Conservation (phyloP, 805 yeast genomes). For the Starmerella kuoi region DNA sequence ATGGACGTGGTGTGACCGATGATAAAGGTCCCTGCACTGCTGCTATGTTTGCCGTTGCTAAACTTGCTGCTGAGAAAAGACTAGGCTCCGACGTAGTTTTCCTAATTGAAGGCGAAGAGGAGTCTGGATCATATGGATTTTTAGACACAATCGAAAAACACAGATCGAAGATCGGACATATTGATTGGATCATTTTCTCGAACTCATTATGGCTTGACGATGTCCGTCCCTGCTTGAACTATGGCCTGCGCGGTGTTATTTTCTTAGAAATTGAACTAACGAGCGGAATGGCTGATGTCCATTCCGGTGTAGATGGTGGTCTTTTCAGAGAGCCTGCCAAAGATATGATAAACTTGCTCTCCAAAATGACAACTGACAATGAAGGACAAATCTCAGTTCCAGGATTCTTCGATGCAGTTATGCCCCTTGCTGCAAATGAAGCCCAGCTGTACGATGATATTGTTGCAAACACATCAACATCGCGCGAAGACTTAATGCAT, state of each 20-base stretch:
- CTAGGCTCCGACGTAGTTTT: slow-evolving; percentile 67
- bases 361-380: slow-evolving; percentile 44
- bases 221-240: slow-evolving; percentile 76
- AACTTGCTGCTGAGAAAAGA: slow-evolving; percentile 39
- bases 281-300: slow-evolving; percentile 75
- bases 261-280: slow-evolving; percentile 61
- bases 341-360: slow-evolving; percentile 63
- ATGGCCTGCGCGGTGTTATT: slow-evolving; percentile 86
- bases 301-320: slow-evolving; percentile 96
- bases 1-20: slow-evolving; percentile 88
- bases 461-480: slow-evolving; percentile 30
- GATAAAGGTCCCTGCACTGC: slow-evolving; percentile 90
- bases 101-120: slow-evolving; percentile 90
- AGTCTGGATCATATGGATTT: slow-evolving; percentile 81
- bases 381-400: slow-evolving; percentile 51
- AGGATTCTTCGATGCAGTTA: slow-evolving; percentile 56
- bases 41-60: slow-evolving; percentile 76
- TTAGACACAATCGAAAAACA: slow-evolving; percentile 46
- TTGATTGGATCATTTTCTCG: slow-evolving; percentile 83
- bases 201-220: slow-evolving; percentile 94
- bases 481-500: slow-evolving; percentile 43
- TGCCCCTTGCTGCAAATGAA: slow-evolving; percentile 47
- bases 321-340: slow-evolving; percentile 76
- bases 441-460: slow-evolving; percentile 50
- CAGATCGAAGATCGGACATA: slow-evolving; percentile 43